Evolutionary conservation across 2,329 filamentous ascomycete genomes (phyloP).

Genomic region (Fusarium oligoseptatum): DNA sequence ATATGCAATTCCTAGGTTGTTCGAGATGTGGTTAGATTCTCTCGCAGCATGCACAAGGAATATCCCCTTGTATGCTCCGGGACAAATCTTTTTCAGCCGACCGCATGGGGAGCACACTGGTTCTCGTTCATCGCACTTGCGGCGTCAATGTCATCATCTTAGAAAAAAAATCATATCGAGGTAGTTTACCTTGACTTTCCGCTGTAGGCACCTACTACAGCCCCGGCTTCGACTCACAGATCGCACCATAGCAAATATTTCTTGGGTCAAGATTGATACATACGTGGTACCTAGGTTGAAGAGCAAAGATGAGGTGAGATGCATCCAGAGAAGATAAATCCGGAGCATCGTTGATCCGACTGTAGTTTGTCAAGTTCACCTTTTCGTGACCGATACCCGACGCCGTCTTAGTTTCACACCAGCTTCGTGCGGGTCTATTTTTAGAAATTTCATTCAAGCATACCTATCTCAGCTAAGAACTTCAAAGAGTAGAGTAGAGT

Average conservation of each 20-base stretch:
- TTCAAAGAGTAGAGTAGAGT: neutral
- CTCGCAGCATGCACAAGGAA: neutral
- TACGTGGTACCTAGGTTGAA: no score
- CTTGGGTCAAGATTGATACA: neutral
- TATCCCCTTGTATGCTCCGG: neutral
- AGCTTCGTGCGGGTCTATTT: neutral
- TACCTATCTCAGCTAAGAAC: neutral
- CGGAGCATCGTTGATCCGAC: neutral
- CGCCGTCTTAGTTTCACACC: neutral
- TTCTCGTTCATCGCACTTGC: neutral
- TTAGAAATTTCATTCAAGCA: rapidly evolving
- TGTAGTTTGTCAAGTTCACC: neutral
- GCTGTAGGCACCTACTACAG: neutral
- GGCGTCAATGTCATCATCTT: neutral
- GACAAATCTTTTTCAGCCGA: neutral
- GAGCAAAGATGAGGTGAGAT: neutral
- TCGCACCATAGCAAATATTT: neutral
- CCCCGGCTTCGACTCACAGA: neutral
- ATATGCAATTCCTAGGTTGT: rapidly evolving
- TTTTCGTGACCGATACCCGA: neutral
- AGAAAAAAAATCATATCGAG: no score
- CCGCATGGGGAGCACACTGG: neutral
- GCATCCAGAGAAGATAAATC: neutral
- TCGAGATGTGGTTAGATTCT: neutral
- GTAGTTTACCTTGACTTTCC: neutral